phyloP scores from a whole-genome alignment of 2,329 filamentous ascomycete species.

The Amphichorda felina region DNA sequence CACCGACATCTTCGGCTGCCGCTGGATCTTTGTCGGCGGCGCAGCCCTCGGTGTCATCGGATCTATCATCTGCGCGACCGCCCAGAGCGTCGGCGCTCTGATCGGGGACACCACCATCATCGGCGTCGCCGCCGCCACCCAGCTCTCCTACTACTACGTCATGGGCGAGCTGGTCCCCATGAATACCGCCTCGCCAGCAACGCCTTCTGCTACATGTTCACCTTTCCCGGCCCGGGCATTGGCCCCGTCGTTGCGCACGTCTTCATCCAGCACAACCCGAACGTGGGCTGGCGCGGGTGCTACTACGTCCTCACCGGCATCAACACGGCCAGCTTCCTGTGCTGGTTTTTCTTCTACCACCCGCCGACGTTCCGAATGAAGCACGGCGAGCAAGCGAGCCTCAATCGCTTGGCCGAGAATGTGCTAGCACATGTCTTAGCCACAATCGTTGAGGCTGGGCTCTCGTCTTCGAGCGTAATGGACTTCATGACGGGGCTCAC shows the following conservation, averaged over 20 bases:
- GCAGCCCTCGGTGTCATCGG: conserved; percentile 19
- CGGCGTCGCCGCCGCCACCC: conserved; percentile 23
- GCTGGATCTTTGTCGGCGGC: conserved; percentile 23
- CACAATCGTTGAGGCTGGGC: conserved; percentile 21
- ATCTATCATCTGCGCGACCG: conserved; percentile 24
- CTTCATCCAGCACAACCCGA: conserved; percentile 13
- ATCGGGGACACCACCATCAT: conserved; percentile 25
- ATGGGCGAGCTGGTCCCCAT: conserved; percentile 25
- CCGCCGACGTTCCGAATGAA: conserved; percentile 19
- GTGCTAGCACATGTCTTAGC: conserved; percentile 16
- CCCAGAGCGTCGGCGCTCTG: conserved; percentile 23
- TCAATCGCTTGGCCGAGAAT: conserved; percentile 17
- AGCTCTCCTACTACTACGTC: conserved; percentile 23
- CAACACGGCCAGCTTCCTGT: conserved; percentile 12
- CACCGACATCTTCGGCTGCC: conserved; percentile 25
- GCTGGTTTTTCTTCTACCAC: conserved; percentile 16
- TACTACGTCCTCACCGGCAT: conserved; percentile 21
- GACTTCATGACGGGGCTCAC: conserved; percentile 20
- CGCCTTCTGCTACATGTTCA: conserved; percentile 15
- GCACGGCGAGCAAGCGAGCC: conserved; percentile 11
- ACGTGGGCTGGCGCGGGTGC: conserved; percentile 15
- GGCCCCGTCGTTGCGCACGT: conserved; percentile 11
- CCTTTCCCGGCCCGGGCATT: conserved; percentile 17
- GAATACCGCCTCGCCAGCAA: conserved; percentile 18
- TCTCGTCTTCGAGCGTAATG: conserved; percentile 19